Conservation (phyloP, 805 yeast genomes). For the Kuraishia piskuri region DNA sequence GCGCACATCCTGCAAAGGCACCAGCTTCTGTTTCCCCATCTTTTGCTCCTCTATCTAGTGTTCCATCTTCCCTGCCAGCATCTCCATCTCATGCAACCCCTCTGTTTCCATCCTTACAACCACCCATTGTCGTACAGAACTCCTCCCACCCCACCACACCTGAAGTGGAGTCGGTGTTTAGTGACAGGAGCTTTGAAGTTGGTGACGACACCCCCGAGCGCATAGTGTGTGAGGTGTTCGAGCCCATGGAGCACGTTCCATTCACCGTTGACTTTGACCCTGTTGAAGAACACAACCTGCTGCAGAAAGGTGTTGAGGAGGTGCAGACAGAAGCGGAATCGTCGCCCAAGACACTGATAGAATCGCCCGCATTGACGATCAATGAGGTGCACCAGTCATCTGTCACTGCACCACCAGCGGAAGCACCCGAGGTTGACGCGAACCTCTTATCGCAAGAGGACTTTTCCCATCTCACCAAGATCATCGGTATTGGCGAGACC, state of each 20-base stretch:
- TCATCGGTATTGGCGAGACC: constrained; percentile 32
- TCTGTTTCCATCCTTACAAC: background rate
- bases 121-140: background rate
- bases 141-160: too few relatives aligned
- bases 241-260: background rate
- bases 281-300: background rate
- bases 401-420: background rate
- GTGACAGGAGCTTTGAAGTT: background rate
- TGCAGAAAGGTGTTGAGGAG: background rate
- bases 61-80: too few relatives aligned
- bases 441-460: background rate
- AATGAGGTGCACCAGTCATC: background rate
- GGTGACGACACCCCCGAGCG: background rate
- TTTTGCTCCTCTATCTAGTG: too few relatives aligned
- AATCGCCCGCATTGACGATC: background rate
- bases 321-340: background rate
- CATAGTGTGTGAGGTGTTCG: background rate
- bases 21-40: too few relatives aligned
- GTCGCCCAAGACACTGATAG: background rate
- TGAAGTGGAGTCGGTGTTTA: background rate
- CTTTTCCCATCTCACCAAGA: constrained; percentile 22
- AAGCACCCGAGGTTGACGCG: background rate
- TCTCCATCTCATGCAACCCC: background rate
- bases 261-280: background rate
- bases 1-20: background rate